phyloP scores from a whole-genome alignment of 345 rosid genomes.

The Sisymbrium altissimum region DNA sequence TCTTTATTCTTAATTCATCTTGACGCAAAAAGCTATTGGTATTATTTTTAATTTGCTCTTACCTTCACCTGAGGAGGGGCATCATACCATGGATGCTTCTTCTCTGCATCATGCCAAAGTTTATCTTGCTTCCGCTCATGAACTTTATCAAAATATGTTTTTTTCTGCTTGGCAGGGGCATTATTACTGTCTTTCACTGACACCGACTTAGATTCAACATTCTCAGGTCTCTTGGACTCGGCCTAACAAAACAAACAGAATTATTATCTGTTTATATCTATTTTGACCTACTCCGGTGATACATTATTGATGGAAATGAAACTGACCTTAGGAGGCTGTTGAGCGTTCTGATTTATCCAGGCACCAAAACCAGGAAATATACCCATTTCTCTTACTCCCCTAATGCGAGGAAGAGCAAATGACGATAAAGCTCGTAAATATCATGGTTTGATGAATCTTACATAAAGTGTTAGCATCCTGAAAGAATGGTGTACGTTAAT shows the following conservation, averaged over 20 bases:
- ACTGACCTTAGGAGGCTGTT: too few species aligned
- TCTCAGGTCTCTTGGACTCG: slow-evolving; percentile 42
- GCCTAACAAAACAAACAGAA: slow-evolving; percentile 29
- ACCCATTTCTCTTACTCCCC: background rate
- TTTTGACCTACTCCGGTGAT: too few species aligned
- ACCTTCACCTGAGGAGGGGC: slow-evolving; percentile 56
- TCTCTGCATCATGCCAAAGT: slow-evolving; percentile 52
- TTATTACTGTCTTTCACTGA: background rate
- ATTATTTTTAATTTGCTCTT: background rate
- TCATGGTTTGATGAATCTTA: background rate
- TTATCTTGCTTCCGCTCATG: slow-evolving; percentile 42
- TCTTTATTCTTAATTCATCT: background rate
- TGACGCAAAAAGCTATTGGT: background rate
- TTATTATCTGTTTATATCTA: background rate
- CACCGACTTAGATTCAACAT: slow-evolving; percentile 22
- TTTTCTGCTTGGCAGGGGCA: background rate
- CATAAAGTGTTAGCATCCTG: background rate
- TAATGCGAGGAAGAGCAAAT: background rate
- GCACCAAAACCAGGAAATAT: background rate
- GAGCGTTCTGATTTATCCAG: background rate
- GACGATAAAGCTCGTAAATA: background rate
- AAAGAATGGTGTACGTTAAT: background rate
- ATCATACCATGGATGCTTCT: too few species aligned
- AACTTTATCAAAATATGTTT: background rate
- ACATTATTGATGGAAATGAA: background rate